Percentiles rank a stretch among this genome's conserved stretches.
These are phyloP conservation scores for Exophiala dermatitidis DNA, from an alignment of 2,329 filamentous ascomycete genomes.

Conservation along the genomic window DNA sequence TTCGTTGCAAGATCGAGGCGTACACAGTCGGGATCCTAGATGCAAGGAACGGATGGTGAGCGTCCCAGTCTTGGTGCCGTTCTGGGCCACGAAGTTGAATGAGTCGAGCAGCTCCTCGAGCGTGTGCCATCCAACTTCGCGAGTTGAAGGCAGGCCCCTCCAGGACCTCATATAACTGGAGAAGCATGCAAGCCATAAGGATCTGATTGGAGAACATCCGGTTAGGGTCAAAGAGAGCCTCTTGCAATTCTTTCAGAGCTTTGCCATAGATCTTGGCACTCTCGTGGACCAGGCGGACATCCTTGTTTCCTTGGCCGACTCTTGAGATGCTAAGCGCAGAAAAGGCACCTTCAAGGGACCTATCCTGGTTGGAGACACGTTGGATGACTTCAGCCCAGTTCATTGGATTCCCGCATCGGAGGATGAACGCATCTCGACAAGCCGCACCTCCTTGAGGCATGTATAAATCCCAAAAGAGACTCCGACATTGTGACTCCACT, in stretches of 20 bases:
- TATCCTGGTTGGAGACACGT: slow-evolving; percentile 16
- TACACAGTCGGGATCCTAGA: slow-evolving; percentile 22
- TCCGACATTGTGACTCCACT: slow-evolving; percentile 20
- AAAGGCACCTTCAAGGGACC: slow-evolving; percentile 21
- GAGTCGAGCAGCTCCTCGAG: slow-evolving; percentile 22
- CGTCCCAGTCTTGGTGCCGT: slow-evolving; percentile 15
- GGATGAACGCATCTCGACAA: slow-evolving; percentile 18
- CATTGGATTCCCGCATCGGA: slow-evolving; percentile 21
- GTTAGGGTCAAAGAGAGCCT: slow-evolving; percentile 30
- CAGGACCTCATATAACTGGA: slow-evolving; percentile 32
- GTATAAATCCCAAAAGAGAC: slow-evolving; percentile 23
- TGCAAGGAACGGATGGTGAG: slow-evolving; percentile 22
- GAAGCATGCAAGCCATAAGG: slow-evolving; percentile 33
- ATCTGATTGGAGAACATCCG: slow-evolving; percentile 34
- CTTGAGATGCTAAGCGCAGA: slow-evolving; percentile 25
- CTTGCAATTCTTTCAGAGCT: slow-evolving; percentile 33
- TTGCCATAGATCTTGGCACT: slow-evolving; percentile 33
- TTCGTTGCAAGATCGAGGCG: slow-evolving; percentile 26
- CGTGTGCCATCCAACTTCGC: slow-evolving; percentile 23
- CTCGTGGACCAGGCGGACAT: slow-evolving; percentile 27
- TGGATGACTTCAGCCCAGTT: slow-evolving; percentile 24
- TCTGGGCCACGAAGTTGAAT: slow-evolving; percentile 22
- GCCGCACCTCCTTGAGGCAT: slow-evolving; percentile 20
- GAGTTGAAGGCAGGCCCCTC: slow-evolving; percentile 21
- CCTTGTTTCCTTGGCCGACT: slow-evolving; percentile 25